phyloP scores from a whole-genome alignment of 2,329 filamentous ascomycete species.

The Rhynchosporium secalis region DNA sequence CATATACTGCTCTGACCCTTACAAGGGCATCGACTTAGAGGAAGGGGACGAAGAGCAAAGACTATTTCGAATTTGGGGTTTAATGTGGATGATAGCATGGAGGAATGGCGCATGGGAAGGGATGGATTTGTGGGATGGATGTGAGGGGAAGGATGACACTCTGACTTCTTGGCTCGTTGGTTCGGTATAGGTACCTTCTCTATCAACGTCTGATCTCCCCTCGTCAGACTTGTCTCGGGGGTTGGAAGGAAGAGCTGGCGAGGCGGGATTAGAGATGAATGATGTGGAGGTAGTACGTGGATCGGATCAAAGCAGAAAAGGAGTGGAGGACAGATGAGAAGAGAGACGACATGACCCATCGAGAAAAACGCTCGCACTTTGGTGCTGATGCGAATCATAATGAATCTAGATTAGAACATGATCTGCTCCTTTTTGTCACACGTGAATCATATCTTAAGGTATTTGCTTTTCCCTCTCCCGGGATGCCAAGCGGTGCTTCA shows the following conservation, averaged over 20 bases:
- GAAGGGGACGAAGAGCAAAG: slow-evolving; percentile 19
- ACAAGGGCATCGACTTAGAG: neutral
- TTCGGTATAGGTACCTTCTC: neutral
- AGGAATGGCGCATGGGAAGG: neutral
- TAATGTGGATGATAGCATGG: slow-evolving; percentile 15
- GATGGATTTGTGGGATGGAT: neutral
- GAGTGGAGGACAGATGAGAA: neutral
- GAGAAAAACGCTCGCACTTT: slow-evolving; percentile 24
- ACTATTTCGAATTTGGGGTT: slow-evolving; percentile 23
- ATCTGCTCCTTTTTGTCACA: neutral
- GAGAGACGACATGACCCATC: slow-evolving; percentile 2
- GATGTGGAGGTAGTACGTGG: neutral
- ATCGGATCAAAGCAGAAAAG: neutral
- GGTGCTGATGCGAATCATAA: slow-evolving; percentile 31
- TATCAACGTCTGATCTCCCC: neutral
- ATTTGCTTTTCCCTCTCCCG: too few relatives aligned
- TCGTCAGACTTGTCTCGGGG: neutral
- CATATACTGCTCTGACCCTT: slow-evolving; percentile 25
- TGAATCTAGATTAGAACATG: slow-evolving; percentile 28
- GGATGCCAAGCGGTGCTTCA: too few relatives aligned
- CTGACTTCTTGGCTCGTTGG: neutral
- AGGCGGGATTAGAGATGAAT: neutral
- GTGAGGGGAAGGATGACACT: neutral
- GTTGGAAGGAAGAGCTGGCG: neutral
- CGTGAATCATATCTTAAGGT: neutral